A percentile compares a stretch with the other conserved stretches of the same genome.
These are phyloP conservation scores for Rhynchospora tenuis DNA, from an alignment of 176 grass and related monocot genomes.

Conservation along the genomic window DNA sequence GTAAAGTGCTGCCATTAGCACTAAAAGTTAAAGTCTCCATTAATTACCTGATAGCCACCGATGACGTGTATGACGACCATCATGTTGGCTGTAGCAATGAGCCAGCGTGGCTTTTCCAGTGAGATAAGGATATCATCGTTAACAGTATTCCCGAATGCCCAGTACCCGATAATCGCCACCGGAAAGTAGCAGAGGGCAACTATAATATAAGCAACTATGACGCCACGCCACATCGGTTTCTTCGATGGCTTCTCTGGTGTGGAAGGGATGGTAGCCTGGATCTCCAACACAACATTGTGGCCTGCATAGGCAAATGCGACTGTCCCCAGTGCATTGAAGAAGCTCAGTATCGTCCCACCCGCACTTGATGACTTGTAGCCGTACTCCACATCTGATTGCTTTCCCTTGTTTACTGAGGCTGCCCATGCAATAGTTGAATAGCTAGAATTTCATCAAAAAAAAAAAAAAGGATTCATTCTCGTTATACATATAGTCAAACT, in stretches of 20 bases:
- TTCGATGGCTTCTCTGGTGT: conserved; percentile 42
- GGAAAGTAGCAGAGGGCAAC: conserved; percentile 62
- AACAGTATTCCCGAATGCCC: conserved; percentile 34
- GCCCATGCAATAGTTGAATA: conserved; percentile 59
- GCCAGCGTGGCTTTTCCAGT: conserved; percentile 47
- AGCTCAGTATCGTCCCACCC: conserved; percentile 24
- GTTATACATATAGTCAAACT: background rate
- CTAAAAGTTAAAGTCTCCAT: background rate
- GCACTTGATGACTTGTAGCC: conserved; percentile 29
- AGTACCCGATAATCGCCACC: conserved; percentile 39
- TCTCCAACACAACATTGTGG: conserved; percentile 62
- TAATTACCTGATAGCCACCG: conserved; percentile 62
- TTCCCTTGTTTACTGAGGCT: conserved; percentile 32
- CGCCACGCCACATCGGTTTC: conserved; percentile 60
- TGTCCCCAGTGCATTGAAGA: conserved; percentile 37
- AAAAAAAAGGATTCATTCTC: background rate
- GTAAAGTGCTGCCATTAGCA: background rate
- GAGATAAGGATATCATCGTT: conserved; percentile 14
- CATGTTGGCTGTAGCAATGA: conserved; percentile 68
- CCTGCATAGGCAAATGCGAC: conserved; percentile 35
- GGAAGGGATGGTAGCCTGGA: conserved; percentile 63
- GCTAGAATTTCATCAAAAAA: conserved; percentile 9
- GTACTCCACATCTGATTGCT: conserved; percentile 28
- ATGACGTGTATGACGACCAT: conserved; percentile 73
- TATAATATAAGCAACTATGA: conserved; percentile 41